Evolutionary conservation across 1,139 yeast species (phyloP).

Genomic region (Geotrichum macrosporum): DNA sequence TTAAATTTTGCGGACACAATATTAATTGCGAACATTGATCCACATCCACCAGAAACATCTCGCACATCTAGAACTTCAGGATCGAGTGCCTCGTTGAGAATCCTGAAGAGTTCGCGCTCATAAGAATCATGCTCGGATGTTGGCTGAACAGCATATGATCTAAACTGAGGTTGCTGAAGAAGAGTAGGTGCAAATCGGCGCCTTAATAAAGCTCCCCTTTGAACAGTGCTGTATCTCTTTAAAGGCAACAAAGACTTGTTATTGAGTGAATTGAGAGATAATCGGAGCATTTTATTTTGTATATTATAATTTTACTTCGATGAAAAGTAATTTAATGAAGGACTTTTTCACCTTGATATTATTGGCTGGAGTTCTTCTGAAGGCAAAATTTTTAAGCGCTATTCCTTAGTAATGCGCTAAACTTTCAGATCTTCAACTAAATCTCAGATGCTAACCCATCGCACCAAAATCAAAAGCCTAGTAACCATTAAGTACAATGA

Average conservation of each 20-base stretch:
- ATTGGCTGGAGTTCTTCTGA: background rate
- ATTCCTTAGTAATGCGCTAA: background rate
- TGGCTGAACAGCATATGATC: constrained; percentile 13
- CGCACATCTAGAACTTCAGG: constrained; percentile 62
- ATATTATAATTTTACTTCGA: too few species aligned
- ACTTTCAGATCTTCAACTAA: too few species aligned
- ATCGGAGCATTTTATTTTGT: background rate
- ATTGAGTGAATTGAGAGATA: background rate
- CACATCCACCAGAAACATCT: constrained; percentile 95
- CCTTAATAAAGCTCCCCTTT: too few species aligned
- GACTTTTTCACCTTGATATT: too few species aligned
- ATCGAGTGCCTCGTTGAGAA: constrained; percentile 49
- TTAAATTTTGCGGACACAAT: constrained; percentile 71
- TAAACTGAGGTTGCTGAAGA: too few species aligned
- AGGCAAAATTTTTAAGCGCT: background rate
- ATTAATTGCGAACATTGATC: constrained; percentile 91
- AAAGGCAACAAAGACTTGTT: too few species aligned
- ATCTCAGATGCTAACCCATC: too few species aligned
- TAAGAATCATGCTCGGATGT: constrained; percentile 49
- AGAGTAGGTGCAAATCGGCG: too few species aligned
- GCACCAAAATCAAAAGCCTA: too few species aligned
- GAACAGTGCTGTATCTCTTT: too few species aligned
- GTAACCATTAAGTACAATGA: background rate
- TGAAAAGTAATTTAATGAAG: too few species aligned
- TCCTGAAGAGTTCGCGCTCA: constrained; percentile 59